Evolutionary conservation across 2,329 filamentous ascomycete genomes (phyloP).

Genomic region (Sarocladium kiliense): DNA sequence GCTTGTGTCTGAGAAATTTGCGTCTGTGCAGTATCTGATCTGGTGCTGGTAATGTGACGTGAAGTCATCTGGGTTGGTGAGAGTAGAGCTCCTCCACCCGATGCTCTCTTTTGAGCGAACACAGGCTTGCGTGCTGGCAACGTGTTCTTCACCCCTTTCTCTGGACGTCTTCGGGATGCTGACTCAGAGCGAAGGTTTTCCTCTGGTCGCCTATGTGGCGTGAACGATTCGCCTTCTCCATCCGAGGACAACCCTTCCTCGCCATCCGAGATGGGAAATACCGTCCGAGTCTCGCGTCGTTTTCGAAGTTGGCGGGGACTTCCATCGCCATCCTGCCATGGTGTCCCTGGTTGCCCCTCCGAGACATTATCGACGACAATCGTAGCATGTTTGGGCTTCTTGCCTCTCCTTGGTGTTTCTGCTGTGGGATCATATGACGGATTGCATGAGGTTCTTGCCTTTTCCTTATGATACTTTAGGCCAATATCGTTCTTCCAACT

Average conservation of each 20-base stretch:
- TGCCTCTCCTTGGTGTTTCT: background rate
- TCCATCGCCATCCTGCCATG: background rate
- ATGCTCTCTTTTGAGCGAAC: background rate
- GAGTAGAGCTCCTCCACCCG: background rate
- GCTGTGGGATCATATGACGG: conserved; percentile 26
- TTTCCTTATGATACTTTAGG: conserved; percentile 53
- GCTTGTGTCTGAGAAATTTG: background rate
- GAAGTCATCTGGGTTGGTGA: background rate
- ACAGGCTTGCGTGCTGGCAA: background rate
- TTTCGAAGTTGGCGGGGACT: background rate
- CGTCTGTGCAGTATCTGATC: background rate
- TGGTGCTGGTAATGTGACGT: background rate
- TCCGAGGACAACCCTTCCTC: background rate
- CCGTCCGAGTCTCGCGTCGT: background rate
- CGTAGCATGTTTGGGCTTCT: conserved; percentile 1
- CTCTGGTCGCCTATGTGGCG: too few relatives aligned
- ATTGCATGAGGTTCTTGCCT: conserved; percentile 50
- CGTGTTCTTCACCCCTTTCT: background rate
- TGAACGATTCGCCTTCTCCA: background rate
- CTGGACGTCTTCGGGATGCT: background rate
- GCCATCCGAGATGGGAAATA: background rate
- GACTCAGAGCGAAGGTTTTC: background rate
- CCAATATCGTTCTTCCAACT: conserved; percentile 55
- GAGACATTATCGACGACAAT: background rate
- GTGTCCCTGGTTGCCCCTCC: background rate